Conservation (phyloP, 768 basidiomycete genomes). For the Lanmaoa pseudosensibilis region DNA sequence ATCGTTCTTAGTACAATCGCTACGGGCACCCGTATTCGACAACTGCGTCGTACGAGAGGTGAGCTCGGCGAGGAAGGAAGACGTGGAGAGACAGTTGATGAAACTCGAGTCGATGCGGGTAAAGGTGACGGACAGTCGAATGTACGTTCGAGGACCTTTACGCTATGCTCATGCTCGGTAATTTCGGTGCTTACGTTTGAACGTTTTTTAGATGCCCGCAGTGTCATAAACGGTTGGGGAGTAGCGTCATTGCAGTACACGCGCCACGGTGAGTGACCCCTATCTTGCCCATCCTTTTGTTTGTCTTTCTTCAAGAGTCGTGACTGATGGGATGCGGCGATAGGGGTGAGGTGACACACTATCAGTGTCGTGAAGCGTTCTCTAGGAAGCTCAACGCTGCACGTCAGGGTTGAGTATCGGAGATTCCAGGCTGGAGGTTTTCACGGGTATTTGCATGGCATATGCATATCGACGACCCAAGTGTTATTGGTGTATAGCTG, state of each 20-base stretch:
- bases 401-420: slow-evolving; percentile 13
- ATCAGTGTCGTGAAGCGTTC: slow-evolving; percentile 90
- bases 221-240: slow-evolving; percentile 91
- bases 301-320: background rate
- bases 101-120: slow-evolving; percentile 77
- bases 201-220: slow-evolving; percentile 79
- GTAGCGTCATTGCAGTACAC: slow-evolving; percentile 93
- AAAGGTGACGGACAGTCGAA: slow-evolving; percentile 87
- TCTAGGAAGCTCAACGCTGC: slow-evolving; percentile 51
- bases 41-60: slow-evolving; percentile 68
- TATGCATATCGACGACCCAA: no score
- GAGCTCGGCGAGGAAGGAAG: slow-evolving; percentile 73
- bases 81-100: slow-evolving; percentile 72
- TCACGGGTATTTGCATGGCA: background rate
- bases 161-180: background rate
- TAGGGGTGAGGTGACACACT: slow-evolving; percentile 96
- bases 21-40: slow-evolving; percentile 68
- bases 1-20: slow-evolving; percentile 71
- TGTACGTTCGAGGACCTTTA: slow-evolving; percentile 56
- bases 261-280: slow-evolving; percentile 62
- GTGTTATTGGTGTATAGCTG: background rate
- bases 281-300: background rate
- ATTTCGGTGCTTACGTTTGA: background rate
- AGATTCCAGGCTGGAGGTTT: background rate
- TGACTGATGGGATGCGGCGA: background rate